phyloP scores from a whole-genome alignment of 2,329 filamentous ascomycete species.

The Clonostachys rhizophaga region DNA sequence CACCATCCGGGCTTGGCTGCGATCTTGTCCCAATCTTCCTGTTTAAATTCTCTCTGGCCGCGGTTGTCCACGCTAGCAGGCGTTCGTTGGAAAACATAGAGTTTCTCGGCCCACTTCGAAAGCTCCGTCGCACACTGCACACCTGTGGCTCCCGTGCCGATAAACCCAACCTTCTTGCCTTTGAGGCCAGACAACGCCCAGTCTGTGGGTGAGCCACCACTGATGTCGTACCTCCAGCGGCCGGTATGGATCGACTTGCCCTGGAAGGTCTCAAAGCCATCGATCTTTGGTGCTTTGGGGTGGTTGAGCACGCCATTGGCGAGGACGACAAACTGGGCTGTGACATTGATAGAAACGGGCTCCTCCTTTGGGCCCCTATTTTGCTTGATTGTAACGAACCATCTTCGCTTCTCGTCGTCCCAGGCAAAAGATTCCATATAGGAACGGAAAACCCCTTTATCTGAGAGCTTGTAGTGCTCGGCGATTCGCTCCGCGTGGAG shows the following conservation, averaged over 20 bases:
- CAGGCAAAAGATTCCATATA: slow-evolving; percentile 33
- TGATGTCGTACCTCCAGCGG: slow-evolving; percentile 36
- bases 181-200: slow-evolving; percentile 36
- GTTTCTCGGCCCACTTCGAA: slow-evolving; percentile 38
- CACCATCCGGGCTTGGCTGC: slow-evolving; percentile 42
- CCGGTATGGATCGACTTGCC: slow-evolving; percentile 39
- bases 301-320: slow-evolving; percentile 30
- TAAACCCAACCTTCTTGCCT: slow-evolving; percentile 38
- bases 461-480: slow-evolving; percentile 29
- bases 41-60: slow-evolving; percentile 31
- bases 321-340: slow-evolving; percentile 30
- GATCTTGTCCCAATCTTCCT: slow-evolving; percentile 29
- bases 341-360: slow-evolving; percentile 18
- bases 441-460: slow-evolving; percentile 32
- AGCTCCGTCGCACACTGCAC: slow-evolving; percentile 39
- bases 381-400: slow-evolving; percentile 12
- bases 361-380: slow-evolving; percentile 12
- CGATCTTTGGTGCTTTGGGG: slow-evolving; percentile 35
- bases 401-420: slow-evolving; percentile 29
- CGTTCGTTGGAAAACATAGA: slow-evolving; percentile 53
- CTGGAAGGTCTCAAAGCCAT: slow-evolving; percentile 30
- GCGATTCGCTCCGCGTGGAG: slow-evolving; percentile 35
- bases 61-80: slow-evolving; percentile 34
- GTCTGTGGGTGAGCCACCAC: slow-evolving; percentile 32
- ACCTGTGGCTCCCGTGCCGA: slow-evolving; percentile 45